Base-by-base conservation (phyloP, 2,329 filamentous ascomycete genomes). In the Madurella mycetomatis region DNA sequence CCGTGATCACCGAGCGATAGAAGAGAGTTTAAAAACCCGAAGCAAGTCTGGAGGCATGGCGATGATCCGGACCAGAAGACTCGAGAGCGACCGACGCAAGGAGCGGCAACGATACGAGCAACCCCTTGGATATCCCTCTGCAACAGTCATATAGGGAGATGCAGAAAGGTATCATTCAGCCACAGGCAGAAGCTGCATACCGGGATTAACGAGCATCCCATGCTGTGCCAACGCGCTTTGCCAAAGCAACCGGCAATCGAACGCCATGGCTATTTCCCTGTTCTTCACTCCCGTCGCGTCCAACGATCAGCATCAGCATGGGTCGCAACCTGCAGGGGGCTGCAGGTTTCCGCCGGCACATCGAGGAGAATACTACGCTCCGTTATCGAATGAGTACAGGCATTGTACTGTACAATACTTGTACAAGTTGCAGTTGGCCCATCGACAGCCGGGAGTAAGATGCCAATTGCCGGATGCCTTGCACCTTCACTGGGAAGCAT, bases 211-310 rank as follows among this genome's bases (percentile, higher is more conserved):
- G 25, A 25, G 25, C 25, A 25, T 25, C 25, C 25, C 25, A 7
- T 25, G 7, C 7, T 4, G 25, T 7, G 25, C 7, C 7, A 7
- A 25, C 7, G 25, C 25, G 4, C 25, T 30, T 15, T 47, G 31
- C 30, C 45, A 37, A 11, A 37, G 2, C 34, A 15, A 37, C 11
- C 34, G 32, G 45, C 17, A 37, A 47, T 47, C 15, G n/a, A 12
- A 18, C n/a, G 37, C 13, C n/a, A 18, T 39, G 30, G 18, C 17
- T 18, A 11, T 37, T 32, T 41, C 32, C 18, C 15, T 45, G 3
- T 9, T 41, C 19, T 39, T 39, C 42, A 32, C 32, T 16, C 18
- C 18, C 15, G 56, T 58, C 50, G 9, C 49, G 18, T 50, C 51
- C 34, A 37, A 15, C 4, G 34, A 15, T 37, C 34, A 15, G 34